Evolutionary conservation across 1,284 basidiomycete genomes (phyloP).

Genomic region (Cryptococcus sp.): DNA sequence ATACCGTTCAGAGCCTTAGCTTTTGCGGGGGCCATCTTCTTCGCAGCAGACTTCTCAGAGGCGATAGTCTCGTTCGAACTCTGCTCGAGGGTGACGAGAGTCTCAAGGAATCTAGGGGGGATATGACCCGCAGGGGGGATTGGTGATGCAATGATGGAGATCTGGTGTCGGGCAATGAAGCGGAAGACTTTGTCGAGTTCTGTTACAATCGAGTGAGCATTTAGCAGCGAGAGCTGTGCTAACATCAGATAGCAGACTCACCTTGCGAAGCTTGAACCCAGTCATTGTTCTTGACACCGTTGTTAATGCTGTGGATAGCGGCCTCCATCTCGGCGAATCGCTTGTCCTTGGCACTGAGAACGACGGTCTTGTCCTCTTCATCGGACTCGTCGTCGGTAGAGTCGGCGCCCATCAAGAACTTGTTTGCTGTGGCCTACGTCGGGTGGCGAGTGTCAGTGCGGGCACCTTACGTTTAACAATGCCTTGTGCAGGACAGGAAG

Average conservation of each 20-base stretch:
- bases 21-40: slow-evolving; percentile 96
- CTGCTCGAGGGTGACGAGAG: slow-evolving; percentile 73
- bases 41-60: slow-evolving; percentile 83
- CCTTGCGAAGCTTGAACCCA: slow-evolving; percentile 92
- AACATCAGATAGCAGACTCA: slow-evolving; percentile 45
- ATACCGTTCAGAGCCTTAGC: slow-evolving; percentile 92
- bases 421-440: slow-evolving; percentile 36
- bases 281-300: slow-evolving; percentile 87
- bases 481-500: background rate
- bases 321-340: slow-evolving; percentile 57
- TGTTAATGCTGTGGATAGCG: slow-evolving; percentile 87
- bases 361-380: slow-evolving; percentile 52
- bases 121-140: slow-evolving; percentile 76
- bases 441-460: no score
- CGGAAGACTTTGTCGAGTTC: slow-evolving; percentile 96
- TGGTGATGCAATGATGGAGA: slow-evolving; percentile 49
- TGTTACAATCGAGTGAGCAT: slow-evolving; percentile 42
- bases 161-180: slow-evolving; percentile 85
- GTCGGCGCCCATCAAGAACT: slow-evolving; percentile 50
- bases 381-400: slow-evolving; percentile 50
- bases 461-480: no score
- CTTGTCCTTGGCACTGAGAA: slow-evolving; percentile 55
- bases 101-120: slow-evolving; percentile 82
- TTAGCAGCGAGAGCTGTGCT: slow-evolving; percentile 23
- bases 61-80: slow-evolving; percentile 73